Percentiles rank a stretch among this genome's conserved stretches.
Evolutionary conservation across 1,284 basidiomycete genomes (phyloP).

Genomic region (Naganishia cerealis): DNA sequence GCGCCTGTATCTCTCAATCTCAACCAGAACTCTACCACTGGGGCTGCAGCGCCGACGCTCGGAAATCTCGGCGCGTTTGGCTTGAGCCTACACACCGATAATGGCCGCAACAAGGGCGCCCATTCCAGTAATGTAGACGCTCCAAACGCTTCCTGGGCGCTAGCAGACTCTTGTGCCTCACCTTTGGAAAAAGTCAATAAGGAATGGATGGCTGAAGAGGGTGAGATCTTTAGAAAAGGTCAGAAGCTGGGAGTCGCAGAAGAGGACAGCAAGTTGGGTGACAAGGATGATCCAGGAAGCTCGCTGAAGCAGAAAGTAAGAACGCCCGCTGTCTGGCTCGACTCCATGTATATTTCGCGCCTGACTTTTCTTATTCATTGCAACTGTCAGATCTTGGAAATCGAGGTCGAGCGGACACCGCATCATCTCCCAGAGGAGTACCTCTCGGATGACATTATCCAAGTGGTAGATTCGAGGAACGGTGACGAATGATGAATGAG

Average conservation of each 20-base stretch:
- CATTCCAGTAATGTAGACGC: background rate
- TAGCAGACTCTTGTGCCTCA: constrained; percentile 25
- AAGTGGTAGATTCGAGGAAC: background rate
- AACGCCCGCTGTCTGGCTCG: constrained; percentile 21
- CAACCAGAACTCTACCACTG: background rate
- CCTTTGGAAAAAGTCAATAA: constrained; percentile 57
- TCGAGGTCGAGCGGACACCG: constrained; percentile 49
- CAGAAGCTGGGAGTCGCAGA: constrained; percentile 76
- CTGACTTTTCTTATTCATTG: background rate
- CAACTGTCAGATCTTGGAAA: constrained; percentile 47
- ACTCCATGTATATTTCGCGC: background rate
- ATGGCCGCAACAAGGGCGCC: constrained; percentile 16
- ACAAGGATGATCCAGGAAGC: constrained; percentile 65
- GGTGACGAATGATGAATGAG: background rate
- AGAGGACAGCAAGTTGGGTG: constrained; percentile 64
- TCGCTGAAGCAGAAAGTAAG: constrained; percentile 76
- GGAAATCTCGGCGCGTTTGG: constrained; percentile 9
- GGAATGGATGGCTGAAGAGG: constrained; percentile 80
- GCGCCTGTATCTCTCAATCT: constrained; percentile 16
- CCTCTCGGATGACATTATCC: background rate
- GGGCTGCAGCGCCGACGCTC: background rate
- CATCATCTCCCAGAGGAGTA: constrained; percentile 24
- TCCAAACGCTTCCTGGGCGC: background rate
- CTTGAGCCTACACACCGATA: background rate
- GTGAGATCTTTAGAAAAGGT: constrained; percentile 88